Conservation (phyloP, 306 rosid genomes). For the Acacia acuminata region DNA sequence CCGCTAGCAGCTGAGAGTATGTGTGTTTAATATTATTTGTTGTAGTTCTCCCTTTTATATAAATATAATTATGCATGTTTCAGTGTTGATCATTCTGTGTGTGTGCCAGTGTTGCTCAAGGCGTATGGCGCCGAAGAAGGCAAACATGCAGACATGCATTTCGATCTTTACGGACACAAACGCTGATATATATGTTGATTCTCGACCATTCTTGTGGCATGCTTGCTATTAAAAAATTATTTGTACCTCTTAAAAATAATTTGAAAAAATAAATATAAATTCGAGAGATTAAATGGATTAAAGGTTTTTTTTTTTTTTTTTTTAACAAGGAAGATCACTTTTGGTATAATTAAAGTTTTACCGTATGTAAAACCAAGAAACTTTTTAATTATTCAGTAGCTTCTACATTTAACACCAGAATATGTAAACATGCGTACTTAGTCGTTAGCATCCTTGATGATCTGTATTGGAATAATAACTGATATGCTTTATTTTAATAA, state of each 20-base stretch:
- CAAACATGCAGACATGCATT: not conserved
- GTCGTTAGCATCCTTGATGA: too few species aligned
- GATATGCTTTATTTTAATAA: not conserved
- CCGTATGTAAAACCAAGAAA: too few species aligned
- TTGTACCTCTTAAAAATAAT: too few species aligned
- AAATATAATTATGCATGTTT: not conserved
- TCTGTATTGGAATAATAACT: not conserved
- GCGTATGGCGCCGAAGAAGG: not conserved
- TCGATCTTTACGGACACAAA: not conserved
- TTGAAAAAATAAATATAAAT: too few species aligned
- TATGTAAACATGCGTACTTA: too few species aligned
- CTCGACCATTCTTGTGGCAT: not conserved
- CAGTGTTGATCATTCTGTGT: not conserved
- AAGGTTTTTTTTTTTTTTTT: too few species aligned
- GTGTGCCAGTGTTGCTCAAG: not conserved
- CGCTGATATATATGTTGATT: not conserved
- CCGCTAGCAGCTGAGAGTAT: conserved; percentile 51
- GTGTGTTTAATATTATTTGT: not conserved
- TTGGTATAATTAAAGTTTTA: too few species aligned
- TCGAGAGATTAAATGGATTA: too few species aligned
- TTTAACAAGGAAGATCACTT: too few species aligned
- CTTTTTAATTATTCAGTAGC: too few species aligned
- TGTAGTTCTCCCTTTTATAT: not conserved
- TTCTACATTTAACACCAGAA: too few species aligned
- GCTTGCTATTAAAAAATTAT: not conserved